These are phyloP conservation scores for Rhizopus microsporus DNA, from an alignment of 371 early-diverging fungal genomes.

Conservation along the genomic window DNA sequence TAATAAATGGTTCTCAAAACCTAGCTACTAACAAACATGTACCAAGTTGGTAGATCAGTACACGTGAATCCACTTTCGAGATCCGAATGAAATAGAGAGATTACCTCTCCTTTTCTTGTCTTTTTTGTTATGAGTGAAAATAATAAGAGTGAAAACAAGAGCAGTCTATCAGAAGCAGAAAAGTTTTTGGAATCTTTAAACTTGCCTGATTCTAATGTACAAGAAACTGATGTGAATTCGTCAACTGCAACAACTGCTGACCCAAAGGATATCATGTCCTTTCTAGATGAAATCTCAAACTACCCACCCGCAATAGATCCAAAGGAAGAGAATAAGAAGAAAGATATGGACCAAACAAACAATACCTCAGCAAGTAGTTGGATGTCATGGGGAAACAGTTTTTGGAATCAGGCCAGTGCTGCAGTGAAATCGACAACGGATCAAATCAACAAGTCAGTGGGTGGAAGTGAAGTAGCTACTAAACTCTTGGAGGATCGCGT, in stretches of 20 bases:
- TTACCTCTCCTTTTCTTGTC: not conserved
- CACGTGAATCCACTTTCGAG: not conserved
- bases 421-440: constrained; percentile 56
- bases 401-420: constrained; percentile 53
- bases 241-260: constrained; percentile 23
- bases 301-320: constrained; percentile 27
- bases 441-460: constrained; percentile 42
- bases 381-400: constrained; percentile 52
- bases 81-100: not conserved
- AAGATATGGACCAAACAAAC: not conserved
- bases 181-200: constrained; percentile 52
- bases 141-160: constrained; percentile 11
- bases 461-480: constrained; percentile 32
- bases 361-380: constrained; percentile 21
- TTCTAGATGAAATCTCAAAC: constrained; percentile 53
- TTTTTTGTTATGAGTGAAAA: not conserved
- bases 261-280: constrained; percentile 54
- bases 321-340: not conserved
- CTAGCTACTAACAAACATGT: not conserved
- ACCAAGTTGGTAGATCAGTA: not conserved
- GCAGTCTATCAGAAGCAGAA: constrained; percentile 51
- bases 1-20: constrained; percentile 46
- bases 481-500: constrained; percentile 63
- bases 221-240: constrained; percentile 8
- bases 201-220: constrained; percentile 28